phyloP scores from a whole-genome alignment of 2,329 filamentous ascomycete genomes.

The Cordyceps farinosa region DNA sequence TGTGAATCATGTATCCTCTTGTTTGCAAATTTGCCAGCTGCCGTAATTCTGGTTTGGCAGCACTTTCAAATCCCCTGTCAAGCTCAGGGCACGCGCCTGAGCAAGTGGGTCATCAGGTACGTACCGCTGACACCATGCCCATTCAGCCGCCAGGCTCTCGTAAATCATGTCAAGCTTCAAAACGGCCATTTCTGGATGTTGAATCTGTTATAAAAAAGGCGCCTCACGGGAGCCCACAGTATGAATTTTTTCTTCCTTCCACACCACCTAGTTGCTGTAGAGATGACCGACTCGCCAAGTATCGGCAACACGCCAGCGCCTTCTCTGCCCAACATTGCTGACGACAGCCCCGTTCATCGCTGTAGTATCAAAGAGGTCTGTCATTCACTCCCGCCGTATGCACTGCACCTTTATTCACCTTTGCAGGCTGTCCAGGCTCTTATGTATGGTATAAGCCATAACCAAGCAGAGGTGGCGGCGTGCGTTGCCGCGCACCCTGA shows the following conservation, averaged over 20 bases:
- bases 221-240: not conserved
- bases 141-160: no score
- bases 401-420: not conserved
- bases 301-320: not conserved
- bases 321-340: not conserved
- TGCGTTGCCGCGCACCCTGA: not conserved
- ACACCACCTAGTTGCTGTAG: not conserved
- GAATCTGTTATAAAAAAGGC: not conserved
- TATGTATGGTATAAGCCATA: not conserved
- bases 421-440: conserved; percentile 1
- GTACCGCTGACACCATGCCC: no score
- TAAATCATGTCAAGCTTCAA: not conserved
- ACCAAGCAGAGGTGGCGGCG: not conserved
- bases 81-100: no score
- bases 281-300: not conserved
- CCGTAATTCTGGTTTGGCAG: no score
- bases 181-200: not conserved
- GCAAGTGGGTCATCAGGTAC: no score
- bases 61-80: no score
- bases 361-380: not conserved
- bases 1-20: no score
- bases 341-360: no score
- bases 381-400: not conserved
- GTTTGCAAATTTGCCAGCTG: no score
- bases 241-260: not conserved